Conservation (phyloP, 805 yeast genomes). For the Komagataella mondaviorum region DNA sequence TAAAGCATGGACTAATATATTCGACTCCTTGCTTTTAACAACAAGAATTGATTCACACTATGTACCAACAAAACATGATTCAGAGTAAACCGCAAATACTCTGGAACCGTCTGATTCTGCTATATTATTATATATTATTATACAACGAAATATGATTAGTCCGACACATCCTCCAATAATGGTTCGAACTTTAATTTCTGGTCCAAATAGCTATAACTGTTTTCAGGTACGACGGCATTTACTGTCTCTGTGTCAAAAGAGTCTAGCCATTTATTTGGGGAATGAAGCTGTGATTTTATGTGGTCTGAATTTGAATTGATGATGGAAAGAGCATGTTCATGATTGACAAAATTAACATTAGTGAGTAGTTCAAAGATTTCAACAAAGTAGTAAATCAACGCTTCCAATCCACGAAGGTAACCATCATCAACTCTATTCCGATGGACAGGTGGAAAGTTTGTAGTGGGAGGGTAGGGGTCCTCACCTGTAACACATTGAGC, state of each 20-base stretch:
- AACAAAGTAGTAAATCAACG: slow-evolving; percentile 58
- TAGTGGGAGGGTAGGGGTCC: slow-evolving; percentile 25
- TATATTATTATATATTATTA: no score
- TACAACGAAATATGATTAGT: not conserved
- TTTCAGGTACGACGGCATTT: not conserved
- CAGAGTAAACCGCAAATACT: not conserved
- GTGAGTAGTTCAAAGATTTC: slow-evolving; percentile 44
- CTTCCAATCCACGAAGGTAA: slow-evolving; percentile 65
- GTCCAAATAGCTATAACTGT: not conserved
- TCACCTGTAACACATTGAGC: slow-evolving; percentile 81
- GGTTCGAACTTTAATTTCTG: not conserved
- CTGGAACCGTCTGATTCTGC: not conserved
- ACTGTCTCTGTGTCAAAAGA: not conserved
- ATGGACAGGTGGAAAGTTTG: slow-evolving; percentile 62
- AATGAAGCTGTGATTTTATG: not conserved
- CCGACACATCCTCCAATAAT: not conserved
- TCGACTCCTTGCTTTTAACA: no score
- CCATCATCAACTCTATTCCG: slow-evolving; percentile 63
- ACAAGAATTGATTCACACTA: no score
- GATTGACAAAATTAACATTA: slow-evolving; percentile 20
- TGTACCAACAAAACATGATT: no score
- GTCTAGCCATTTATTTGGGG: not conserved
- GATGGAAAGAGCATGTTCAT: slow-evolving; percentile 1
- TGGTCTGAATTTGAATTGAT: not conserved
- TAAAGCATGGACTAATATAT: no score